Base-by-base conservation (phyloP, 306 rosid genomes). In the Vachellia collinsii region DNA sequence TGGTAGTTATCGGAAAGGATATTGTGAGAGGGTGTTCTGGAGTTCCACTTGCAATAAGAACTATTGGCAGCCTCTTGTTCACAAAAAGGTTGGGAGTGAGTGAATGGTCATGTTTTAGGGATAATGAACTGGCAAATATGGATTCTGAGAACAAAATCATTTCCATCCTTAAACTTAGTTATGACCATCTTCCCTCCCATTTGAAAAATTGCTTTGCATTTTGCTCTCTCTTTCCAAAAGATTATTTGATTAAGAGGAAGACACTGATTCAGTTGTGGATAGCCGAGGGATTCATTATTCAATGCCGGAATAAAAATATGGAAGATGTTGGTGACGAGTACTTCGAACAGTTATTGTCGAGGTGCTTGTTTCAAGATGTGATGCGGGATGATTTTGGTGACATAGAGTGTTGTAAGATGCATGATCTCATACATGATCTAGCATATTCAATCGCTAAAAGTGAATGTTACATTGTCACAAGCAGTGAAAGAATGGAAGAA, bases 61-160 rank as follows among this genome's bases (percentile, higher is more conserved):
- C 65, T 50, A n/a, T 84, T 37, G 86, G 86, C 22, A 75, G 86
- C 68, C 78, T 79, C 37, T 75, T 88, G 74, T 85, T 51, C 22
- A 51, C 2, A 2, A 48, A 17, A 43, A 47, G 0, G 3, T 14
- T 69, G 20, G 47, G 0, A 39, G 38, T 36, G 41, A 42, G 0
- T 42, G 50, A 39, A 0, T 82, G 85, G 85, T 48, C 17, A 11
- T 38, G 38, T 22, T 50, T 77, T 0, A 82, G 72, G 56, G 46
- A 82, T 17, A 34, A 11, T n/a, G 77, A 76, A 9, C 47, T 76
- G 12, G 3, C 14, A 17, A 59, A 22, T 16, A 43, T 22, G 3
- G 25, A 20, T 61, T 14, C 1, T 10, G 19, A 11, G 37, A 19
- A 22, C 12, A 0, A 53, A 22, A 0, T 4, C 1, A 0, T 53